phyloP scores from a whole-genome alignment of 2,329 filamentous ascomycete species.

The Mycosphaerella arachidis region DNA sequence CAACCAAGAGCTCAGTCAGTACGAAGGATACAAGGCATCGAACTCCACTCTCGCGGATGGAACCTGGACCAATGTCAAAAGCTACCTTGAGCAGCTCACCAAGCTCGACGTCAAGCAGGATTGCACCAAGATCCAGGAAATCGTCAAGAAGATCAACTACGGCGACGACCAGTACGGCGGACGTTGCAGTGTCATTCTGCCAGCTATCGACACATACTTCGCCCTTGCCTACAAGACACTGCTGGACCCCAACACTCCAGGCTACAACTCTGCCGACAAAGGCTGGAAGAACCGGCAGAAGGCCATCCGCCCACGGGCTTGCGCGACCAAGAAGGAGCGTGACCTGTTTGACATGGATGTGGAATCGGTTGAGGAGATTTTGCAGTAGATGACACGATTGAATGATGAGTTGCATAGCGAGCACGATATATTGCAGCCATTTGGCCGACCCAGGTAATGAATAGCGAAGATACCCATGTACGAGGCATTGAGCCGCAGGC shows the following conservation, averaged over 20 bases:
- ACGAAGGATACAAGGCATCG: conserved; percentile 5
- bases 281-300: neutral
- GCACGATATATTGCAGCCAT: no score
- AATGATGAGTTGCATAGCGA: no score
- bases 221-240: neutral
- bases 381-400: neutral
- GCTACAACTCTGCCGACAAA: neutral
- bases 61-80: conserved; percentile 7
- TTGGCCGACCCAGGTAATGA: no score
- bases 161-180: neutral
- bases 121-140: conserved; percentile 1
- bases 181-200: conserved; percentile 4
- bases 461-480: no score
- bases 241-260: conserved; percentile 4
- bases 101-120: conserved; percentile 4
- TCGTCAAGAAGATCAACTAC: conserved; percentile 7
- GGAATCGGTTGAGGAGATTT: conserved; percentile 1
- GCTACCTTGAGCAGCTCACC: conserved; percentile 5
- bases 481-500: no score
- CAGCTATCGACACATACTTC: conserved; percentile 7
- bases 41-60: conserved; percentile 7
- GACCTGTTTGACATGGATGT: conserved; percentile 3
- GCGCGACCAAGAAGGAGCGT: neutral
- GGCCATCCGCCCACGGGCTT: conserved; percentile 6
- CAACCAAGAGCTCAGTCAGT: conserved; percentile 1